Evolutionary conservation across 2,329 filamentous ascomycete genomes (phyloP).

Genomic region (Colletotrichum abscissum): DNA sequence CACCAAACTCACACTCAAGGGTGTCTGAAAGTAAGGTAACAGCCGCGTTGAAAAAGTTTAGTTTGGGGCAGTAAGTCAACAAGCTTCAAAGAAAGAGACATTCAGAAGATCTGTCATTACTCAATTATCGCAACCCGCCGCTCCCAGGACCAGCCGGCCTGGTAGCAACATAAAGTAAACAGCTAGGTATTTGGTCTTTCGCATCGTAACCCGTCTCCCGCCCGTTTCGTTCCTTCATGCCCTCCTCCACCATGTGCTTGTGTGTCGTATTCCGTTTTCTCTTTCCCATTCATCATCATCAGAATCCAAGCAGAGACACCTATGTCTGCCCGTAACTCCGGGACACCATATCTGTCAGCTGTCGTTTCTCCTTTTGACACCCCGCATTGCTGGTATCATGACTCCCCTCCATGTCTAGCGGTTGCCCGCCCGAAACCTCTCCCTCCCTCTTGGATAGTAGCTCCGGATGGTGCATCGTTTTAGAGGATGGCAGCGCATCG

Average conservation of each 20-base stretch:
- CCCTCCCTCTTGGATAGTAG: slow-evolving; percentile 18
- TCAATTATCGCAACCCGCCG: slow-evolving; percentile 36
- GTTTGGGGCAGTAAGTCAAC: neutral
- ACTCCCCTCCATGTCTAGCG: slow-evolving; percentile 28
- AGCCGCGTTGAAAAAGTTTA: neutral
- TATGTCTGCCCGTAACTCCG: slow-evolving; percentile 16
- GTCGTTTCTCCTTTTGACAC: slow-evolving; percentile 2
- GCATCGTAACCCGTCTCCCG: slow-evolving; percentile 31
- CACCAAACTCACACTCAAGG: neutral
- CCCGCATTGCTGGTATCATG: slow-evolving; percentile 35
- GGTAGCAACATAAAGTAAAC: slow-evolving; percentile 35
- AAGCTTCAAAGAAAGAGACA: neutral
- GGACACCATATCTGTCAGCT: slow-evolving; percentile 15
- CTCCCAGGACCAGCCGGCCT: slow-evolving; percentile 35
- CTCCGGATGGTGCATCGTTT: slow-evolving; percentile 9
- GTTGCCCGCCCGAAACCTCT: slow-evolving; percentile 20
- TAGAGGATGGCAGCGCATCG: neutral
- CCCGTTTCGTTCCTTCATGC: neutral
- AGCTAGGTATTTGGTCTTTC: slow-evolving; percentile 37
- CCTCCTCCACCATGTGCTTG: neutral
- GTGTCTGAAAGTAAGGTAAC: neutral
- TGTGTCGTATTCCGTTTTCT: slow-evolving; percentile 1
- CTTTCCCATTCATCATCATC: slow-evolving; percentile 35
- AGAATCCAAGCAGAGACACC: slow-evolving; percentile 22
- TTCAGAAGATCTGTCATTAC: slow-evolving; percentile 35